phyloP scores from a whole-genome alignment of 805 yeast genomes.

The Candida corydali region DNA sequence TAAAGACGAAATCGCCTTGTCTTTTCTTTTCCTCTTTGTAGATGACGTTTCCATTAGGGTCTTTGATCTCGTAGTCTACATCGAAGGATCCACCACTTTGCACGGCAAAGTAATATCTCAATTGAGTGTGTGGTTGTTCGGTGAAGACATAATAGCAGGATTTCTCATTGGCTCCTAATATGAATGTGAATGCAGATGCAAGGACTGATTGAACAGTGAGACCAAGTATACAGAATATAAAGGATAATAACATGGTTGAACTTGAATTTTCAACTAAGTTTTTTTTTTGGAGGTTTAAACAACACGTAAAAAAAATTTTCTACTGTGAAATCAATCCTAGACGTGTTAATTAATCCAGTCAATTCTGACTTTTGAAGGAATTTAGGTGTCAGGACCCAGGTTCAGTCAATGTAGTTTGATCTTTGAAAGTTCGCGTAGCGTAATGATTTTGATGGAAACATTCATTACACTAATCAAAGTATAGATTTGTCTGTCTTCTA shows the following conservation, averaged over 20 bases:
- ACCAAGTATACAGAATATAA: slow-evolving; percentile 16
- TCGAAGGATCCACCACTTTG: slow-evolving; percentile 78
- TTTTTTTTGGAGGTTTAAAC: not conserved
- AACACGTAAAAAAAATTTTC: not conserved
- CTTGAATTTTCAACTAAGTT: no score
- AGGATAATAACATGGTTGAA: slow-evolving; percentile 10
- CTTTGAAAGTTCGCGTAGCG: no score
- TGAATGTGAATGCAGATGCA: slow-evolving; percentile 65
- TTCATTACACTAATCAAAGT: no score
- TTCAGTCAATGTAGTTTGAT: no score
- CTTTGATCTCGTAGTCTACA: slow-evolving; percentile 62
- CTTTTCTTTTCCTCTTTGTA: slow-evolving; percentile 57
- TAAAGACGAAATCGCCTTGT: slow-evolving; percentile 77
- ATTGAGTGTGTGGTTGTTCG: slow-evolving; percentile 50
- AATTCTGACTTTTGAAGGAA: no score
- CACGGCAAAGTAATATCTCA: slow-evolving; percentile 81
- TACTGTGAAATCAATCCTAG: no score
- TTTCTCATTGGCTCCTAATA: slow-evolving; percentile 69
- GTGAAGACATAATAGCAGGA: slow-evolving; percentile 72
- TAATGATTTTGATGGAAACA: no score
- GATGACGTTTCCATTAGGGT: slow-evolving; percentile 54
- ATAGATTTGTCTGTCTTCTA: no score
- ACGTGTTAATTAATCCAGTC: no score
- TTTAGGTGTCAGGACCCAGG: no score
- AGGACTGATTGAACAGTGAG: slow-evolving; percentile 25